Evolutionary conservation across 768 basidiomycete species (phyloP), one percentile per base, ranked within the genome.

Genomic region (Mrakia gelida): DNA sequence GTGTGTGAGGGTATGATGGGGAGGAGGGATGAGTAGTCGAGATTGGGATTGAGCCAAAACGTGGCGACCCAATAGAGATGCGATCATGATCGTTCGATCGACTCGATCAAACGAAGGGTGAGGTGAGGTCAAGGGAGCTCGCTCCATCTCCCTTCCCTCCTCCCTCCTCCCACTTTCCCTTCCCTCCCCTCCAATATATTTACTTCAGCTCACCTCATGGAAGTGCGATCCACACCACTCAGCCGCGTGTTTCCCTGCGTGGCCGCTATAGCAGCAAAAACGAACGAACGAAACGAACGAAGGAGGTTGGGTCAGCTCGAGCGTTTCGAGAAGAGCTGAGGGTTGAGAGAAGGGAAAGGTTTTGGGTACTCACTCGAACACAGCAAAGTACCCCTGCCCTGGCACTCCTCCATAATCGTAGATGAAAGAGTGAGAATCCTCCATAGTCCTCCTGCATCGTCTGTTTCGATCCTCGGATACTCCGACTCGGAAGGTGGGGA

Each of bases 141-240:
- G 49, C 49, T 52, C 49, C 49, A 16, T 52, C 49, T 52, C 49
- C 49, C 49, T 52, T 2, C 49, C 49, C 21, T 7, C 49, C 18
- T 52, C 49, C 45, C 45, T 45, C 45, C 45, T 38, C 8, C 38
- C 38, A 38, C 41, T 43, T 11, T 43, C 41, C 41, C 41, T 43
- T 2, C 15, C 45, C 23, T 56, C 23, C n/a, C 45, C 45, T 38
- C 8, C 38, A 3, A 38, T n/a, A n/a, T n/a, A n/a, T n/a, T n/a
- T n/a, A n/a, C n/a, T n/a, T n/a, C n/a, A n/a, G n/a, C 84, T 76
- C 59, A 86, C 95, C 87, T 95, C 90, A 83, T 98, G 95, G 85
- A 99, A 99, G 84, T 98, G 91, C 81, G 88, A 87, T 62, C 97
- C 97, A 85, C 97, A 98, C 95, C 96, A 98, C 84, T 99, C 97